Conservation (phyloP, 2,329 filamentous ascomycete genomes). For the Epichloe baconii region DNA sequence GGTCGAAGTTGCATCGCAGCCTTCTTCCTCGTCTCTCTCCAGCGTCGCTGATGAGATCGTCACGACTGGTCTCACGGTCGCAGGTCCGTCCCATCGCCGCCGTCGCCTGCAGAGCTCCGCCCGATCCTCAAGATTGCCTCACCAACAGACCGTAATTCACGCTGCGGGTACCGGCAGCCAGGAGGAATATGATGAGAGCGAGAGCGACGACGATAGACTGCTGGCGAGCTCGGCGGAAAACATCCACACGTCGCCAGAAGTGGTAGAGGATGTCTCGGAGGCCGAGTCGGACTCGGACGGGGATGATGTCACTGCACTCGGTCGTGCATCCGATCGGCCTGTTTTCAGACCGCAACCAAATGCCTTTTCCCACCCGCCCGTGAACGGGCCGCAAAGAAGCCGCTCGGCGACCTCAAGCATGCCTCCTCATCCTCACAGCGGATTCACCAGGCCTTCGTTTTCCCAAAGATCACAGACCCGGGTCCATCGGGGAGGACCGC, state of each 20-base stretch:
- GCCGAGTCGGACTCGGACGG: slow-evolving; percentile 42
- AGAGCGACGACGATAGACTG: slow-evolving; percentile 67
- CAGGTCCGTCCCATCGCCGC: slow-evolving; percentile 48
- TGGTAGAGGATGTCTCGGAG: slow-evolving; percentile 31
- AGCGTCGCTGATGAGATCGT: slow-evolving; percentile 80
- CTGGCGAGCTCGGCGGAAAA: slow-evolving; percentile 48
- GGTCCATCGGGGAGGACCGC: slow-evolving; percentile 34
- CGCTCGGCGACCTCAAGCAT: slow-evolving; percentile 37
- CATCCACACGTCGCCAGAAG: slow-evolving; percentile 21
- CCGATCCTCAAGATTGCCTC: slow-evolving; percentile 17
- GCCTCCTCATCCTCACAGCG: slow-evolving; percentile 35
- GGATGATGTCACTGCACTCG: slow-evolving; percentile 74
- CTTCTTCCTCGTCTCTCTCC: slow-evolving; percentile 85
- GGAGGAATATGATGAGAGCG: slow-evolving; percentile 88
- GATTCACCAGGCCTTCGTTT: slow-evolving; percentile 37
- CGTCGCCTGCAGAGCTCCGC: slow-evolving; percentile 31
- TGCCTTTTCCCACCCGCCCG: slow-evolving; percentile 75
- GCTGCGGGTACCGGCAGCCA: slow-evolving; percentile 57
- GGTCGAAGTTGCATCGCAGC: slow-evolving; percentile 87
- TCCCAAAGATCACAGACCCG: slow-evolving; percentile 34
- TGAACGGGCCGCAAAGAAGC: slow-evolving; percentile 31
- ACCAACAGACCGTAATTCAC: slow-evolving; percentile 28
- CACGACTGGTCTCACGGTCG: slow-evolving; percentile 72
- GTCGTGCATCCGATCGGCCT: slow-evolving; percentile 38
- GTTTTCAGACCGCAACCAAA: slow-evolving; percentile 81